Base-by-base conservation (phyloP, 108 stramenopile genomes). In the Nannochloropsis salina region DNA sequence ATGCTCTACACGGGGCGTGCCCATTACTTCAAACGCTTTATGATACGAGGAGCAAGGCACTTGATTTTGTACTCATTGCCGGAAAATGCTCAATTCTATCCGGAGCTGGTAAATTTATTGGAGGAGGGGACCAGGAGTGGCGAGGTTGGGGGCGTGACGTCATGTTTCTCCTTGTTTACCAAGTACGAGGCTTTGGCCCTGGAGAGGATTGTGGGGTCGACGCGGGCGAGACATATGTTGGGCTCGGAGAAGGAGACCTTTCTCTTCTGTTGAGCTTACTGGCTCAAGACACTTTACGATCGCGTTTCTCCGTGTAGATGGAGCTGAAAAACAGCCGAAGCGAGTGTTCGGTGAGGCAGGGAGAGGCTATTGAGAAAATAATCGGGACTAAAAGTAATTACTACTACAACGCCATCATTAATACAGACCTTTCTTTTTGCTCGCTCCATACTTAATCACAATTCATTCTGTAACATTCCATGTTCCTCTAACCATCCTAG, bases 1-100 rank as follows among this genome's bases (percentile, higher is more conserved):
- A 91, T 98, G 94, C 92, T 98, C 22, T 97, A 97, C 91, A 96
- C 96, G 9, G 98, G 98, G 15, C 92, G 98, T 61, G 94, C 94
- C 21, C 96, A 97, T 84, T 98, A 94, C 88, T 98, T 95, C 86
- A 87, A 92, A 42, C 93, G 98, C 0, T 95, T 95, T 85, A 86
- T 82, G 42, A 97, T 98, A 89, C 95, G 95, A 84, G 98, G 98
- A 45, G 94, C 92, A 5, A 86, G 91, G 22, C 94, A 96, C 92
- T 80, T 97, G 18, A 92, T 97, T 83, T 95, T 97, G 86, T 93
- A 95, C 85, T 95, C 96, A 20, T 90, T 97, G 44, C 98, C 98
- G 9, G 98, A 97, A 81, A 92, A 96, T 88, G 90, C 95, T 2
- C 92, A 95, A 82, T 96, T 97, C 83, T 98, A 97, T 88, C 90